Evolutionary conservation across 169 alveolate genomes (phyloP), one percentile per base, ranked within the genome.

Genomic region (Eimeria maxima): DNA sequence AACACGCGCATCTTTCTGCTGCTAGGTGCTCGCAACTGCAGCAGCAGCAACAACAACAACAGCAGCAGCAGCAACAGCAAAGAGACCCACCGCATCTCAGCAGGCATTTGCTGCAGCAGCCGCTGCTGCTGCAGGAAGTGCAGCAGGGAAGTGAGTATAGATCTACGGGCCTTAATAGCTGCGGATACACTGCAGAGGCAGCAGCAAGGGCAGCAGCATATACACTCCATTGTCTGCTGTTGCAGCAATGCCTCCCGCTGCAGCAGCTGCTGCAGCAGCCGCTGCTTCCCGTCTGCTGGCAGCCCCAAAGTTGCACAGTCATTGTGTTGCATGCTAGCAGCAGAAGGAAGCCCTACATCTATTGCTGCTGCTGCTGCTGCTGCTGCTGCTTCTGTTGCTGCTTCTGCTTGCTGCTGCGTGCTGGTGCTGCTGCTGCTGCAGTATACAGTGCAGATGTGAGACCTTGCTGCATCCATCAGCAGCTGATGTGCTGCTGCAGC

Each of bases 91-190:
- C 57, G 57, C 57, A 50, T 50, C 57, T 50, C 57, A 7, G 57
- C 57, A 50, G 57, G 57, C 57, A 50, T 50, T 11, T 50, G 57
- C 57, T 50, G 57, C 57, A 50, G 57, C 57, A 50, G 57, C 57
- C 90, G 90, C 90, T 80, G 65, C 90, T 80, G 90, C 90, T 80
- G 90, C 90, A 80, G 45, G 69, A 80, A 80, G 65, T 80, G 90
- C 65, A 80, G 90, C 71, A 80, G 44, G 47, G 53, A 29, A 29
- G 69, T 47, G 29, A 80, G 11, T 42, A 80, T 44, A 47, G 90
- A 44, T 67, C 90, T 42, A 42, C 90, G 90, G 90, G 71, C 90
- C 65, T 47, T 44, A 11, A 80, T 33, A 24, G 90, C 90, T 44
- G 90, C 90, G 44, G 90, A 16, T 22, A 80, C 69, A 60, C 90